phyloP scores from a whole-genome alignment of 148 eudicot species.

The Silene latifolia region DNA sequence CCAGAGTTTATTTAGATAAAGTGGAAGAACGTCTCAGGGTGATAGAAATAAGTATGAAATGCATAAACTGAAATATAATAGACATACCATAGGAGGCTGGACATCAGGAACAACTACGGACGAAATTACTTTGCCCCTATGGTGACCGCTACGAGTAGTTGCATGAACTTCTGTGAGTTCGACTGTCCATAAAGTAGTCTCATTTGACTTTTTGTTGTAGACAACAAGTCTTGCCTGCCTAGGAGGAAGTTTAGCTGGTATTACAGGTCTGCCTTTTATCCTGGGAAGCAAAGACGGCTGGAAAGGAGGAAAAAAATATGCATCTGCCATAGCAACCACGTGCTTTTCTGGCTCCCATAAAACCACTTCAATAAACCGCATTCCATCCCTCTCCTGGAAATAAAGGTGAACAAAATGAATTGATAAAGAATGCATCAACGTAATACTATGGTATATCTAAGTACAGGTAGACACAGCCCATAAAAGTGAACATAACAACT shows the following conservation, averaged over 20 bases:
- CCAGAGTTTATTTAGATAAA: background rate
- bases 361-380: slow-evolving; percentile 84
- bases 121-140: slow-evolving; percentile 79
- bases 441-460: background rate
- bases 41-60: background rate
- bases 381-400: slow-evolving; percentile 65
- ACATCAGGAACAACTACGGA: slow-evolving; percentile 64
- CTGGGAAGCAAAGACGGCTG: slow-evolving; percentile 71
- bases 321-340: slow-evolving; percentile 86
- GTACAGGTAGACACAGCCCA: background rate
- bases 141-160: slow-evolving; percentile 79
- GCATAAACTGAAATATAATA: background rate
- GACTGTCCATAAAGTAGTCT: slow-evolving; percentile 77
- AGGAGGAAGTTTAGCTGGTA: slow-evolving; percentile 80
- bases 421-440: background rate
- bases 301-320: slow-evolving; percentile 84
- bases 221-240: slow-evolving; percentile 70
- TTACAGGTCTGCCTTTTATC: slow-evolving; percentile 57
- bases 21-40: background rate
- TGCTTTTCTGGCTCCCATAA: slow-evolving; percentile 68
- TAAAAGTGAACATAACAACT: background rate
- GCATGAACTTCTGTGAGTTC: slow-evolving; percentile 80
- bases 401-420: background rate
- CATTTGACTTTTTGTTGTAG: slow-evolving; percentile 68
- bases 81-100: slow-evolving; percentile 84